Evolutionary conservation across 2,329 filamentous ascomycete species (phyloP).

Genomic region (Fusarium palustre): DNA sequence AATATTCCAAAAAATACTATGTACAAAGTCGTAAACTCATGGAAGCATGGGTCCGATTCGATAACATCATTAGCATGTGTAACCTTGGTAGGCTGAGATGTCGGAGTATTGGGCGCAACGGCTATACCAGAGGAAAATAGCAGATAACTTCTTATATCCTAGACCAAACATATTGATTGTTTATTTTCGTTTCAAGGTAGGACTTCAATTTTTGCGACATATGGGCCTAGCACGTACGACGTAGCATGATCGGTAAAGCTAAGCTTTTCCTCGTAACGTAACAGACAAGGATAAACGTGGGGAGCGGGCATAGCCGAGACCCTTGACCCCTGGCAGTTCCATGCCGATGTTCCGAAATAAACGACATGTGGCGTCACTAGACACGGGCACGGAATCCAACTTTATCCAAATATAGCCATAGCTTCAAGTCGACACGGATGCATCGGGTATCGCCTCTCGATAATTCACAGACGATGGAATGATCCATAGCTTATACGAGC

Average conservation of each 20-base stretch:
- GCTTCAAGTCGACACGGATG: not conserved
- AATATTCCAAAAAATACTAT: too few relatives aligned
- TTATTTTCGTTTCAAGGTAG: rapidly evolving
- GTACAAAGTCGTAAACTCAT: too few relatives aligned
- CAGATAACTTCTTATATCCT: too few relatives aligned
- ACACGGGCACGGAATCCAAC: not conserved
- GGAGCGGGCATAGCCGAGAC: constrained; percentile 22
- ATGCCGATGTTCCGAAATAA: constrained; percentile 13
- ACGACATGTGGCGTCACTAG: constrained; percentile 12
- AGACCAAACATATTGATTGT: rapidly evolving
- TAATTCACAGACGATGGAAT: constrained; percentile 16
- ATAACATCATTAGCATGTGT: too few relatives aligned
- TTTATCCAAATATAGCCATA: not conserved
- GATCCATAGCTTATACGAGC: constrained; percentile 18
- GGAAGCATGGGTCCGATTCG: too few relatives aligned
- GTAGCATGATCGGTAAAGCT: not conserved
- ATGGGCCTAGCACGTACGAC: not conserved
- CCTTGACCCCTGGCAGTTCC: not conserved
- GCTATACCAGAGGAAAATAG: too few relatives aligned
- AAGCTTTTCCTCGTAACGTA: constrained; percentile 11
- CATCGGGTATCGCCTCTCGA: constrained; percentile 9
- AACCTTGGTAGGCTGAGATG: too few relatives aligned
- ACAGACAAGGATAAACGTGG: constrained; percentile 20
- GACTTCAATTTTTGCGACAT: not conserved
- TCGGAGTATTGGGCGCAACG: too few relatives aligned